phyloP scores from a whole-genome alignment of 768 basidiomycete species.

The Xanthoconium purpureum region DNA sequence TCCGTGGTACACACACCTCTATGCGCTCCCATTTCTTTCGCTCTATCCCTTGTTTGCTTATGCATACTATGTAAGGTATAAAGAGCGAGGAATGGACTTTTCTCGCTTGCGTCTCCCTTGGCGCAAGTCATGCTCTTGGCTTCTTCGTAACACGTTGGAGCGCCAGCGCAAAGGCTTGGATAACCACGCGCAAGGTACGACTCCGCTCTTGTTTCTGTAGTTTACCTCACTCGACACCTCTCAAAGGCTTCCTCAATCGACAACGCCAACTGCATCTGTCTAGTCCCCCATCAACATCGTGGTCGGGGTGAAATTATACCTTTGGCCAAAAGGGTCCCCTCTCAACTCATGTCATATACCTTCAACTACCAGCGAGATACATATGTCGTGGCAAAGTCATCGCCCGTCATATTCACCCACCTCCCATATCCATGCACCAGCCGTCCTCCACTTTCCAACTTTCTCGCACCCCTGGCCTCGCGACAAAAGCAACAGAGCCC shows the following conservation, averaged over 20 bases:
- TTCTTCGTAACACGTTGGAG: conserved; percentile 93
- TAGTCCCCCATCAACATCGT: conserved; percentile 75
- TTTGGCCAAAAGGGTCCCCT: conserved; percentile 57
- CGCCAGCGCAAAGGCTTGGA: conserved; percentile 68
- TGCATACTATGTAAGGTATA: conserved; percentile 89
- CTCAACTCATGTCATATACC: conserved; percentile 63
- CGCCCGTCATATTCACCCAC: conserved; percentile 64
- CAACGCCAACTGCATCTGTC: conserved; percentile 77
- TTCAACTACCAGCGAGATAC: conserved; percentile 97
- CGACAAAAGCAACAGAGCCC: conserved; percentile 43
- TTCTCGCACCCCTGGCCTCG: conserved; percentile 58
- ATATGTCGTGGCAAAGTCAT: conserved; percentile 63
- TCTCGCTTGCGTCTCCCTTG: conserved; percentile 80
- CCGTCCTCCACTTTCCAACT: conserved; percentile 64
- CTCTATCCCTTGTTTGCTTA: conserved; percentile 84
- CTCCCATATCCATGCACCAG: conserved; percentile 86
- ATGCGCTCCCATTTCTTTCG: conserved; percentile 73
- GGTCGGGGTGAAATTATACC: conserved; percentile 89
- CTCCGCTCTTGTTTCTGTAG: not conserved
- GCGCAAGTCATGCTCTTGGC: conserved; percentile 85
- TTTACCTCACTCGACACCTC: conserved; percentile 1
- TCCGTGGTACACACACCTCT: conserved; percentile 70
- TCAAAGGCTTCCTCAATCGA: conserved; percentile 57
- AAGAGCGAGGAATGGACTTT: conserved; percentile 98
- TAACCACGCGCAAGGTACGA: conserved; percentile 73